These are phyloP conservation scores for Citrullus amarus DNA, from an alignment of 306 rosid species.

Conservation along the genomic window DNA sequence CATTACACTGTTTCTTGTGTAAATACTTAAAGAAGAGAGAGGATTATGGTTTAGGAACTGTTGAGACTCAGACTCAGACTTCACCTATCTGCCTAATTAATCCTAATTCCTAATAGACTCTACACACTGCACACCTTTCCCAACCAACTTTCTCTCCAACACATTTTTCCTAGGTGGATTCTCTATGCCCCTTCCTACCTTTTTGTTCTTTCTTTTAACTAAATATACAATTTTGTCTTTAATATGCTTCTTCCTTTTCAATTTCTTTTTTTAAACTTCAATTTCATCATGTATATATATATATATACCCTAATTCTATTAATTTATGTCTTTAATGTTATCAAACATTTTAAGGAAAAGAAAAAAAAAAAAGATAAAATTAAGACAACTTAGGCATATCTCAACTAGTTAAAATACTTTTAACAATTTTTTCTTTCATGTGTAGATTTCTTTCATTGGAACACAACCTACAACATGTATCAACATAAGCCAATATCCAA, in stretches of 20 bases:
- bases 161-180: constrained; percentile 6
- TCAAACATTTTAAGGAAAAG: too few species aligned
- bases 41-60: too few species aligned
- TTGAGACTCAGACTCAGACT: too few species aligned
- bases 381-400: too few species aligned
- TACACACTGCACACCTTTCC: background rate
- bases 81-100: background rate
- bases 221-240: background rate
- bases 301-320: too few species aligned
- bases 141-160: background rate
- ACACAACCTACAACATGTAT: background rate
- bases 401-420: background rate
- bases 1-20: background rate
- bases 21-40: too few species aligned
- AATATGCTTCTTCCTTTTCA: background rate
- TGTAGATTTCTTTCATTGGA: background rate
- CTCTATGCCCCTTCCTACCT: background rate
- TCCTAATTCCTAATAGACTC: background rate
- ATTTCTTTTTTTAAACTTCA: background rate
- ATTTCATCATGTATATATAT: background rate
- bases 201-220: background rate
- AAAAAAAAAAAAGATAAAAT: too few species aligned
- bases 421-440: background rate
- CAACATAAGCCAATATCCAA: background rate
- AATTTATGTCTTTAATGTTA: too few species aligned